phyloP scores from a whole-genome alignment of 1,284 basidiomycete species.

The Ceratobasidium sp. region DNA sequence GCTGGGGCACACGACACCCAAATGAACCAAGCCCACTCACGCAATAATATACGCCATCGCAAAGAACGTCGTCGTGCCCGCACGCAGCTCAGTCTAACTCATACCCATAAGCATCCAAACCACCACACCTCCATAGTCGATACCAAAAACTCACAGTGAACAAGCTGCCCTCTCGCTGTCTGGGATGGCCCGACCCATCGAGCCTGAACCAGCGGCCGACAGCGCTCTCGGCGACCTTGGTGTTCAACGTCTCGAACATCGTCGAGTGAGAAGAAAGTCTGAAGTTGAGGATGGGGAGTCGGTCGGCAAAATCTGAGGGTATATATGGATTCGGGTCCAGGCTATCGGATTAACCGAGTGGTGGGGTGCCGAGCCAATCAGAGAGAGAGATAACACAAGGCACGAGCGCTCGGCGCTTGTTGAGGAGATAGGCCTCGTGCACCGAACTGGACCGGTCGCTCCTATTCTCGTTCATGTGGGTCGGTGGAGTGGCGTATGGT shows the following conservation, averaged over 20 bases:
- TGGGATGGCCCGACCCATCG: slow-evolving; percentile 83
- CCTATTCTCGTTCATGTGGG: slow-evolving; percentile 6
- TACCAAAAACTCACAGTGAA: slow-evolving; percentile 69
- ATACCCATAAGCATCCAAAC: neutral
- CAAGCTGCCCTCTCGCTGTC: slow-evolving; percentile 79
- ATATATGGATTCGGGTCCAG: slow-evolving; percentile 31
- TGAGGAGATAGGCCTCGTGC: neutral
- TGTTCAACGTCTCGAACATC: slow-evolving; percentile 54
- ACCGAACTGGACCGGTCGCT: neutral
- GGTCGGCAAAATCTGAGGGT: slow-evolving; percentile 32
- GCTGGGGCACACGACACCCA: slow-evolving; percentile 11
- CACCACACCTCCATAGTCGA: no score
- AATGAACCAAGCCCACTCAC: slow-evolving; percentile 29
- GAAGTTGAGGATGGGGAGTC: slow-evolving; percentile 8
- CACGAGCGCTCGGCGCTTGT: slow-evolving; percentile 28
- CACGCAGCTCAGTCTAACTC: slow-evolving; percentile 79
- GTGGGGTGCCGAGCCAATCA: slow-evolving; percentile 39
- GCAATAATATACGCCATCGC: slow-evolving; percentile 57
- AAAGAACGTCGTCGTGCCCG: slow-evolving; percentile 86
- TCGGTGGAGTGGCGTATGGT: slow-evolving; percentile 1
- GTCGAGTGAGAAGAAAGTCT: neutral
- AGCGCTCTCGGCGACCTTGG: slow-evolving; percentile 71
- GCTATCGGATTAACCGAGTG: slow-evolving; percentile 39
- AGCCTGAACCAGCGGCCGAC: slow-evolving; percentile 87
- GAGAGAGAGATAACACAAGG: slow-evolving; percentile 25